These are phyloP conservation scores for Waltergamsia citrina DNA, from an alignment of 2,329 filamentous ascomycete species.

Conservation along the genomic window DNA sequence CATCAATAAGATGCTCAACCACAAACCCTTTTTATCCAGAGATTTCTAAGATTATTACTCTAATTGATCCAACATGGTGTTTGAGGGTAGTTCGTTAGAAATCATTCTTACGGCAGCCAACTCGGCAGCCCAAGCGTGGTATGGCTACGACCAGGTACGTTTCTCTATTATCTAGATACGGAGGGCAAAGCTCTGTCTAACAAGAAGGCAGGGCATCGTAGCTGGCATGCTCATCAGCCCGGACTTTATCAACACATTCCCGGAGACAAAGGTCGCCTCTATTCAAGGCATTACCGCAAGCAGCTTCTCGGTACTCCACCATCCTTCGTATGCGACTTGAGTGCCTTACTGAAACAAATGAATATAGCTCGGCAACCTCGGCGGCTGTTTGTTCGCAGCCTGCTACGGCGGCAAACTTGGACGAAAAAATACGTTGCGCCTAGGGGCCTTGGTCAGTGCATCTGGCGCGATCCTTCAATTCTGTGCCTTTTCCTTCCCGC, in stretches of 20 bases:
- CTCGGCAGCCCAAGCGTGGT: conserved; percentile 2
- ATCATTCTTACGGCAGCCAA: conserved; percentile 2
- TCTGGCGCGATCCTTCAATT: conserved; percentile 1
- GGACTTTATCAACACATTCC: conserved; percentile 3
- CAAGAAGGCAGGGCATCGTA: background rate
- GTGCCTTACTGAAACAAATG: background rate
- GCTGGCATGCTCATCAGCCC: conserved; percentile 2
- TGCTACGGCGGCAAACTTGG: background rate
- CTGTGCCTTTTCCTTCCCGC: background rate
- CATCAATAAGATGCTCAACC: no score
- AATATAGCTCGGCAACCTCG: conserved; percentile 1
- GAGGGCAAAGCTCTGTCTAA: background rate
- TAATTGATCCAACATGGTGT: background rate
- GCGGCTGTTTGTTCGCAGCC: conserved; percentile 1
- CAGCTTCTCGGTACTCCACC: conserved; percentile 1
- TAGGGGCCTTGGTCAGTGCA: conserved; percentile 1
- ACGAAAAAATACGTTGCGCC: conserved; percentile 2
- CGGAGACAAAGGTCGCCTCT: conserved; percentile 1
- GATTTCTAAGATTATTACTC: no score
- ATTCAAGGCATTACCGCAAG: conserved; percentile 3
- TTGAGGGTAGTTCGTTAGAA: conserved; percentile 1
- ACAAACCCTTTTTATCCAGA: no score
- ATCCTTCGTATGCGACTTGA: background rate
- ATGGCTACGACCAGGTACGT: conserved; percentile 2
- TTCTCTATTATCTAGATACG: background rate